A percentile compares a stretch with the other conserved stretches of the same genome.
Evolutionary conservation across 768 basidiomycete genomes (phyloP).

Genomic region (Grammothele lineata): DNA sequence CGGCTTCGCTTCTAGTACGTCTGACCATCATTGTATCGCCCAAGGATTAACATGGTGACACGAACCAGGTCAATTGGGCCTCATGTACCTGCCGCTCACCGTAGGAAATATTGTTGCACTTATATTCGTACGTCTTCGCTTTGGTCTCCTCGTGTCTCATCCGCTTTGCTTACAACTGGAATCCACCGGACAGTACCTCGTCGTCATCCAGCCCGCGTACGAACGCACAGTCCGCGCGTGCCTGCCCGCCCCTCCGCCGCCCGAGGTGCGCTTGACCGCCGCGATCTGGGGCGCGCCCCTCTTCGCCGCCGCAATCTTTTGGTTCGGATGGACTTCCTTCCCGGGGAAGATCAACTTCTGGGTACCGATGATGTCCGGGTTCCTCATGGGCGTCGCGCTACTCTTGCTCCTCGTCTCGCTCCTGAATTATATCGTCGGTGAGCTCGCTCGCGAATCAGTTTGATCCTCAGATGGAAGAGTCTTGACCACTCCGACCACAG

Average conservation of each 20-base stretch:
- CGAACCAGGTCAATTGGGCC: slow-evolving; percentile 31
- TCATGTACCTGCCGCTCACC: slow-evolving; percentile 52
- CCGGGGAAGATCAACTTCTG: slow-evolving; percentile 48
- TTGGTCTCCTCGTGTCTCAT: background rate
- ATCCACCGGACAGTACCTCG: slow-evolving; percentile 31
- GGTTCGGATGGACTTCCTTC: slow-evolving; percentile 64
- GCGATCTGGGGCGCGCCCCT: slow-evolving; percentile 49
- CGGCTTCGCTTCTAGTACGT: slow-evolving; percentile 40
- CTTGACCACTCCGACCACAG: too few species aligned
- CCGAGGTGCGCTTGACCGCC: slow-evolving; percentile 52
- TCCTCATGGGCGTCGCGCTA: slow-evolving; percentile 49
- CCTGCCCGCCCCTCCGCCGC: slow-evolving; percentile 51
- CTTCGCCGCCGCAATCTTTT: slow-evolving; percentile 54
- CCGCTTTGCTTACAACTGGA: background rate
- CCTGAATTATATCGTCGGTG: slow-evolving; percentile 51
- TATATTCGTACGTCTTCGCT: slow-evolving; percentile 31
- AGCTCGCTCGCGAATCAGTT: background rate
- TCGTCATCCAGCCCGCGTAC: slow-evolving; percentile 47
- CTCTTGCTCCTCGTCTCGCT: slow-evolving; percentile 36
- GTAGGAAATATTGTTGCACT: slow-evolving; percentile 46
- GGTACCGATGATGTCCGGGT: slow-evolving; percentile 49
- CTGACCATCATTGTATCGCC: too few species aligned
- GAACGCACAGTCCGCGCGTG: slow-evolving; percentile 21
- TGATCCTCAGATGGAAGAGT: too few species aligned
- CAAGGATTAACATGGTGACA: background rate